Conservation (phyloP, 371 early-diverging fungal species). For the Parasitella parasitica region DNA sequence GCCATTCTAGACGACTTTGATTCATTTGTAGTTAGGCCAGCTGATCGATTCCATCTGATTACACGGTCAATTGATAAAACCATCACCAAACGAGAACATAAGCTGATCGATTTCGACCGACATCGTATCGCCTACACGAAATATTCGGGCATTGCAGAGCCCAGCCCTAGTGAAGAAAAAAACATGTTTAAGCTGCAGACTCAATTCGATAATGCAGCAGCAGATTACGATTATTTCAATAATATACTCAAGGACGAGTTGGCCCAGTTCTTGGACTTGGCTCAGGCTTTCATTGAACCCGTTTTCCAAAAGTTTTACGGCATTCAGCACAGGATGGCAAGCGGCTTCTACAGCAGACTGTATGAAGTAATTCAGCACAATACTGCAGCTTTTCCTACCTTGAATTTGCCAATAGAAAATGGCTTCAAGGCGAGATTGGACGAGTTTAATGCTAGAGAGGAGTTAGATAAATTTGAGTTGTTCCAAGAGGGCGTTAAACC, state of each 20-base stretch:
- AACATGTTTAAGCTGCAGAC: constrained; percentile 64
- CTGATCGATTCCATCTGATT: constrained; percentile 56
- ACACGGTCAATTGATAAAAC: constrained; percentile 64
- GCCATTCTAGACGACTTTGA: constrained; percentile 68
- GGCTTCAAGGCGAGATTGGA: constrained; percentile 28
- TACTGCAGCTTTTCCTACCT: constrained; percentile 26
- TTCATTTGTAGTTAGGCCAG: constrained; percentile 59
- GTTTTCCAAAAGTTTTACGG: constrained; percentile 69
- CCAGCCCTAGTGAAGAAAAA: constrained; percentile 66
- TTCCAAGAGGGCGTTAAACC: neutral
- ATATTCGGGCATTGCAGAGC: constrained; percentile 58
- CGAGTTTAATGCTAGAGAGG: constrained; percentile 24
- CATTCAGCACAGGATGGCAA: constrained; percentile 63
- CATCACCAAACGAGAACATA: constrained; percentile 76
- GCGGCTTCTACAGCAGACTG: constrained; percentile 47
- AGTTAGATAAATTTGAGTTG: constrained; percentile 37
- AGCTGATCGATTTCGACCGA: constrained; percentile 80
- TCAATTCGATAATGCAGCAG: constrained; percentile 66
- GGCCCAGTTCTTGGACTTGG: constrained; percentile 60
- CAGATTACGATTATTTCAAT: constrained; percentile 73
- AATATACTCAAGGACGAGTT: constrained; percentile 67
- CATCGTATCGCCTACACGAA: constrained; percentile 60
- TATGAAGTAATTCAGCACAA: constrained; percentile 51
- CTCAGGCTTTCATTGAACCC: constrained; percentile 67
- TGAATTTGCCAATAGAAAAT: constrained; percentile 30